Conservation (phyloP, 2,329 filamentous ascomycete species). For the Albophoma yamanashiensis region DNA sequence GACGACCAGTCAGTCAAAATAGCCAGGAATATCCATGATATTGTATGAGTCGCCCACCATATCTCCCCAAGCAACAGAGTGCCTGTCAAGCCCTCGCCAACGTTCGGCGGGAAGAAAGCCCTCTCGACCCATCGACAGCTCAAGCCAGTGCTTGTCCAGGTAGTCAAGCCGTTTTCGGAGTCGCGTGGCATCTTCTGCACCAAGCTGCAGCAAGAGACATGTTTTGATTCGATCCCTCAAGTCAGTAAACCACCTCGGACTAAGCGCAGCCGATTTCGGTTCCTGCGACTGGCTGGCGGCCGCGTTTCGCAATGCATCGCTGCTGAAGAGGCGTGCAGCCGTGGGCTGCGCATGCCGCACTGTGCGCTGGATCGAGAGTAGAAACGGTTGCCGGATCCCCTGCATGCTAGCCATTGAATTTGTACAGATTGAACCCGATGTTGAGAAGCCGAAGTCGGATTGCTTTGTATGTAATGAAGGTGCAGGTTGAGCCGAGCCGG, state of each 20-base stretch:
- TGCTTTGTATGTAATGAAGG: not conserved
- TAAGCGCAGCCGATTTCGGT: slow-evolving; percentile 3
- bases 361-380: not conserved
- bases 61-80: slow-evolving; percentile 73
- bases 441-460: not conserved
- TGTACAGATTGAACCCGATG: too few relatives aligned
- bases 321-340: not conserved
- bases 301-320: not conserved
- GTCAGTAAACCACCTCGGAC: slow-evolving; percentile 16
- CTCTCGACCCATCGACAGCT: slow-evolving; percentile 61
- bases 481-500: not conserved
- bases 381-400: not conserved
- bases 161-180: slow-evolving; percentile 8
- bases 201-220: slow-evolving; percentile 1
- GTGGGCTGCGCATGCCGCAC: not conserved
- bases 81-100: slow-evolving; percentile 50
- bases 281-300: not conserved
- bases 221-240: slow-evolving; percentile 12
- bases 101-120: slow-evolving; percentile 56
- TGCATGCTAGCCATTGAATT: not conserved
- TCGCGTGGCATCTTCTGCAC: not conserved
- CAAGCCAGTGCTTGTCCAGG: slow-evolving; percentile 49
- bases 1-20: slow-evolving; percentile 8
- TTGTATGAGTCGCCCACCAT: slow-evolving; percentile 47
- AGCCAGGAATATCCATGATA: not conserved